These are phyloP conservation scores for Meredithiella fracta DNA, from an alignment of 2,329 filamentous ascomycete species.

Conservation along the genomic window DNA sequence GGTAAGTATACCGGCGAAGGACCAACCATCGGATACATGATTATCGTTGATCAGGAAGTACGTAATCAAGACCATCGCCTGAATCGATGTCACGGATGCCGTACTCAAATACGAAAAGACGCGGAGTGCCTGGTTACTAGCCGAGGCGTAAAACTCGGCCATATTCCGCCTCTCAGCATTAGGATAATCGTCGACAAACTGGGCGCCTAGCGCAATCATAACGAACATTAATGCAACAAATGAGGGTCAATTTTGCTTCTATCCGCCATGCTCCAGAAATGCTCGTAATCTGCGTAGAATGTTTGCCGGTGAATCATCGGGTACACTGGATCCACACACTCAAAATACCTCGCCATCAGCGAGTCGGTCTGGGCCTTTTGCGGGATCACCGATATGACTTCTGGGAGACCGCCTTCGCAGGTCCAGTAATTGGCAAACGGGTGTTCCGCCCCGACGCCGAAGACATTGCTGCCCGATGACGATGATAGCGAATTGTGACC, in stretches of 20 bases:
- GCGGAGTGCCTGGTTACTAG: conserved; percentile 59
- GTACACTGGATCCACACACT: conserved; percentile 63
- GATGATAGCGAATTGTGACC: conserved; percentile 53
- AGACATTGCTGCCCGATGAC: conserved; percentile 57
- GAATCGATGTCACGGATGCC: conserved; percentile 54
- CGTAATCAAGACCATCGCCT: conserved; percentile 64
- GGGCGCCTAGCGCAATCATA: conserved; percentile 62
- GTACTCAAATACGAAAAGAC: conserved; percentile 63
- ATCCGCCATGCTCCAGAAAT: conserved; percentile 50
- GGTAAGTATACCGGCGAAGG: conserved; percentile 61
- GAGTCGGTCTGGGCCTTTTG: conserved; percentile 62
- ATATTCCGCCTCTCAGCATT: conserved; percentile 52
- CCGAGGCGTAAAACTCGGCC: conserved; percentile 67
- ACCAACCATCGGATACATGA: conserved; percentile 68
- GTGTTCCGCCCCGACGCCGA: conserved; percentile 64
- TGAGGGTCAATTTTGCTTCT: conserved; percentile 49
- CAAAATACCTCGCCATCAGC: conserved; percentile 45
- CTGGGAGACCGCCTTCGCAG: conserved; percentile 54
- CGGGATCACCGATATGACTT: conserved; percentile 60
- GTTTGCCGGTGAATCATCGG: conserved; percentile 62
- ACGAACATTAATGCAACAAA: conserved; percentile 59
- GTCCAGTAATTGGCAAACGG: conserved; percentile 79
- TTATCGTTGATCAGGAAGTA: conserved; percentile 81
- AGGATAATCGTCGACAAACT: conserved; percentile 49
- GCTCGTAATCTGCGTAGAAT: conserved; percentile 63